phyloP scores from a whole-genome alignment of 139 green algal species.

The Ostreobium quekettii region DNA sequence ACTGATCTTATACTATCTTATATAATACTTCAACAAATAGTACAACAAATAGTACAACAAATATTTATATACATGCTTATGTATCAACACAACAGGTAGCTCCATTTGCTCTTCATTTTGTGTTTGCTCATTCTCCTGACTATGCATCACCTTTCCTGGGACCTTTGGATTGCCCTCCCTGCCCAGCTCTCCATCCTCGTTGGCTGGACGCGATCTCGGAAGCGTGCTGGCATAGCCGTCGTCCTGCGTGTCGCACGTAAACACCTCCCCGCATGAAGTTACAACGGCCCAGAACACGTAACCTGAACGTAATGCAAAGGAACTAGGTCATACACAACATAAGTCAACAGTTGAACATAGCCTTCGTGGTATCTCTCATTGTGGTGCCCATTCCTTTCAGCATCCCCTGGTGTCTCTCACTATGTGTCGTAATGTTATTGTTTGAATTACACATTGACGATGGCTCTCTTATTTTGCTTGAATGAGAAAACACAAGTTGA shows the following conservation, averaged over 20 bases:
- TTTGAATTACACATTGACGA: no score
- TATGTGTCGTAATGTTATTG: no score
- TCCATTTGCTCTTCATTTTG: background rate
- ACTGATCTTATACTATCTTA: no score
- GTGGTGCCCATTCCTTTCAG: no score
- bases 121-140: background rate
- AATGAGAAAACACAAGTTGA: no score
- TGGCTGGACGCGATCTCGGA: constrained; percentile 23
- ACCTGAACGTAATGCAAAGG: no score
- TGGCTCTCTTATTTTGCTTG: no score
- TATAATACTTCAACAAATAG: constrained; percentile 7
- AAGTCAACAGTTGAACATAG: no score
- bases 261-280: constrained; percentile 35
- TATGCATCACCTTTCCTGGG: background rate
- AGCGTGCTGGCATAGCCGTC: constrained; percentile 48
- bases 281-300: constrained; percentile 45
- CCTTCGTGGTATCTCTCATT: no score
- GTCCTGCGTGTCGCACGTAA: constrained; percentile 44
- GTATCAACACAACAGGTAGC: constrained; percentile 11
- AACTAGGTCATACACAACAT: no score
- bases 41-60: constrained; percentile 17
- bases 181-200: constrained; percentile 35
- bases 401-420: no score
- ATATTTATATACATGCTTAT: constrained; percentile 13
- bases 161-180: constrained; percentile 21